Conservation (phyloP, 306 rosid species). For the Trifolium subterraneum region DNA sequence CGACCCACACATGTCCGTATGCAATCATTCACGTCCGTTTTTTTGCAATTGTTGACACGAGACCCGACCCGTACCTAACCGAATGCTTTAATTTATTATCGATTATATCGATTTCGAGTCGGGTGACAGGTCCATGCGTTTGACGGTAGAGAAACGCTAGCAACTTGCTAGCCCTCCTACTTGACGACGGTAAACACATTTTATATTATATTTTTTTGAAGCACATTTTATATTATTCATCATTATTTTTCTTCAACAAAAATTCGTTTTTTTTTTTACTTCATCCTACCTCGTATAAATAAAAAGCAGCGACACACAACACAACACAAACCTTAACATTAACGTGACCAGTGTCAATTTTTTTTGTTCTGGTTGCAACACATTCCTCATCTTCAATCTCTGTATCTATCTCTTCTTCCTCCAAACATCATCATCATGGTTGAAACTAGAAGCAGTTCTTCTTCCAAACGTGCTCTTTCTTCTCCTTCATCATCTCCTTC, state of each 20-base stretch:
- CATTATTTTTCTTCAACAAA: too few species aligned
- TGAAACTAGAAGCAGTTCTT: conserved; percentile 86
- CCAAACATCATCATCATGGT: conserved; percentile 61
- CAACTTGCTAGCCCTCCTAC: too few species aligned
- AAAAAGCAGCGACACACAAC: conserved; percentile 31
- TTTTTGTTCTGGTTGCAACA: conserved; percentile 16
- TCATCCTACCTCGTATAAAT: background rate
- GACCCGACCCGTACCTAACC: too few species aligned
- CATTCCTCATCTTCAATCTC: conserved; percentile 3
- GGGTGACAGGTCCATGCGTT: too few species aligned
- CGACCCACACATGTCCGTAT: too few species aligned
- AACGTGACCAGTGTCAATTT: conserved; percentile 36
- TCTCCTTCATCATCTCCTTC: conserved; percentile 77
- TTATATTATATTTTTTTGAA: background rate
- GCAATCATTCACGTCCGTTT: too few species aligned
- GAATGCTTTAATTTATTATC: too few species aligned
- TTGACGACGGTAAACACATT: too few species aligned
- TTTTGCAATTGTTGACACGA: too few species aligned
- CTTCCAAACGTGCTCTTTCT: conserved; percentile 80
- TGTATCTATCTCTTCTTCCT: background rate
- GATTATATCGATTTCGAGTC: too few species aligned
- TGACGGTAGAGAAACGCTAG: too few species aligned
- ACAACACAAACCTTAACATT: conserved; percentile 34
- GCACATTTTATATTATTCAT: background rate
- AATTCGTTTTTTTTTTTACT: background rate